phyloP scores from a whole-genome alignment of 371 early-diverging fungal species.

The Capillidium heterosporum region DNA sequence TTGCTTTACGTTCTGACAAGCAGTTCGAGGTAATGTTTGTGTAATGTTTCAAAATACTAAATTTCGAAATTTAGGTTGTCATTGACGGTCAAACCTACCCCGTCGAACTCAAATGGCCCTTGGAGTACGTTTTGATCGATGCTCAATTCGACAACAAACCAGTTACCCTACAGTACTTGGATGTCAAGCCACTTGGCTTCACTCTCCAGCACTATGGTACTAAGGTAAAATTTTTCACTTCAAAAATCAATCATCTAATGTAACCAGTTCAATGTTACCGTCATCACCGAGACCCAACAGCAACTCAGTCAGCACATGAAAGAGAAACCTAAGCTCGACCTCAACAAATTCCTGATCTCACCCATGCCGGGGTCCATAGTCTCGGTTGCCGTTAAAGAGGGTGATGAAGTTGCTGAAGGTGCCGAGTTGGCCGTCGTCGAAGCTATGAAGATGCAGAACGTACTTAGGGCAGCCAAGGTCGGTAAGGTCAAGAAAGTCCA shows the following conservation, averaged over 20 bases:
- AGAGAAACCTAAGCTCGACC: slow-evolving; percentile 46
- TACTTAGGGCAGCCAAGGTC: slow-evolving; percentile 55
- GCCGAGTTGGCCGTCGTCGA: slow-evolving; percentile 77
- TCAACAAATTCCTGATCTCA: slow-evolving; percentile 48
- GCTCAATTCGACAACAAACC: slow-evolving; percentile 15
- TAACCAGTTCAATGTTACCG: slow-evolving; percentile 36
- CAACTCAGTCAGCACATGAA: slow-evolving; percentile 50
- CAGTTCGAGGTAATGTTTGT: slow-evolving; percentile 13
- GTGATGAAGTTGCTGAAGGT: slow-evolving; percentile 68
- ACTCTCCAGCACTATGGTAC: slow-evolving; percentile 68
- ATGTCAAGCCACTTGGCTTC: slow-evolving; percentile 50
- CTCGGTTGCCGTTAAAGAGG: slow-evolving; percentile 60
- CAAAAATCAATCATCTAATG: neutral
- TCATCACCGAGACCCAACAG: slow-evolving; percentile 39
- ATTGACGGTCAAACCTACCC: slow-evolving; percentile 18
- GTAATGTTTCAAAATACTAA: neutral
- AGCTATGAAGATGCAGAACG: slow-evolving; percentile 98
- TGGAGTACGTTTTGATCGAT: slow-evolving; percentile 53
- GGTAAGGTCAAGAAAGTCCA: slow-evolving; percentile 66
- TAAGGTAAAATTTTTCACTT: slow-evolving; percentile 22
- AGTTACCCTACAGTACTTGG: slow-evolving; percentile 62
- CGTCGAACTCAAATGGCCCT: slow-evolving; percentile 42
- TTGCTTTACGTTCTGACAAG: slow-evolving; percentile 6
- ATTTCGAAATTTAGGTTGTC: slow-evolving; percentile 12
- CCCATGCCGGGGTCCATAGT: slow-evolving; percentile 93